These are phyloP conservation scores for Amoebophrya sp. DNA, from an alignment of 169 alveolate genomes.

Conservation along the genomic window DNA sequence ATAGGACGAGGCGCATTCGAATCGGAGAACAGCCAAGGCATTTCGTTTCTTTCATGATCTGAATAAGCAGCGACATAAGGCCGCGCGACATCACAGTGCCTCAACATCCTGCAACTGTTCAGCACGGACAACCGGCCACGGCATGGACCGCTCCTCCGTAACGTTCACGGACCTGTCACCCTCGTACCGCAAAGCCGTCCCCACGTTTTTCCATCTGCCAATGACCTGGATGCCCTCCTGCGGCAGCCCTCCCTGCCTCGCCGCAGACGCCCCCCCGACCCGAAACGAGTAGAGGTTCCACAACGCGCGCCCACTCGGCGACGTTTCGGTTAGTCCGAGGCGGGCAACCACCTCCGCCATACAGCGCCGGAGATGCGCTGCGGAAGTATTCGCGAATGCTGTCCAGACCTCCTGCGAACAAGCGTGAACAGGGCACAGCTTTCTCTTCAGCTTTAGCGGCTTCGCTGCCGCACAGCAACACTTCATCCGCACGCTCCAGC, in stretches of 20 bases:
- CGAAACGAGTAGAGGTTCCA: not conserved
- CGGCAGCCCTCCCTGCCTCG: not conserved
- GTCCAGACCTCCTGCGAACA: not conserved
- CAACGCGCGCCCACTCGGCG: not conserved
- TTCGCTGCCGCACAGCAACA: not conserved
- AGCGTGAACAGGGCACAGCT: not conserved
- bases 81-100: too few relatives aligned
- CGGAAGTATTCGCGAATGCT: not conserved
- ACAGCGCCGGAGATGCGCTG: not conserved
- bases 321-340: not conserved
- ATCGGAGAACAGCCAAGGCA: too few relatives aligned
- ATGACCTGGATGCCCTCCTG: not conserved
- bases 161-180: not conserved
- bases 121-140: not conserved
- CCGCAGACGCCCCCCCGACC: not conserved
- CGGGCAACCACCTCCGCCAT: not conserved
- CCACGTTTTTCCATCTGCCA: not conserved
- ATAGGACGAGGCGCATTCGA: too few relatives aligned
- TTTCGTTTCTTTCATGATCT: too few relatives aligned
- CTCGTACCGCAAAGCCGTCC: not conserved
- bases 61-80: too few relatives aligned
- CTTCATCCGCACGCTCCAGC: not conserved
- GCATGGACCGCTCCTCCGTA: not conserved
- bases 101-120: not conserved
- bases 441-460: not conserved